Percentiles rank a stretch among this genome's conserved stretches.
These are phyloP conservation scores for Fusarium bactridioides DNA, from an alignment of 2,329 filamentous ascomycete genomes.

Conservation along the genomic window DNA sequence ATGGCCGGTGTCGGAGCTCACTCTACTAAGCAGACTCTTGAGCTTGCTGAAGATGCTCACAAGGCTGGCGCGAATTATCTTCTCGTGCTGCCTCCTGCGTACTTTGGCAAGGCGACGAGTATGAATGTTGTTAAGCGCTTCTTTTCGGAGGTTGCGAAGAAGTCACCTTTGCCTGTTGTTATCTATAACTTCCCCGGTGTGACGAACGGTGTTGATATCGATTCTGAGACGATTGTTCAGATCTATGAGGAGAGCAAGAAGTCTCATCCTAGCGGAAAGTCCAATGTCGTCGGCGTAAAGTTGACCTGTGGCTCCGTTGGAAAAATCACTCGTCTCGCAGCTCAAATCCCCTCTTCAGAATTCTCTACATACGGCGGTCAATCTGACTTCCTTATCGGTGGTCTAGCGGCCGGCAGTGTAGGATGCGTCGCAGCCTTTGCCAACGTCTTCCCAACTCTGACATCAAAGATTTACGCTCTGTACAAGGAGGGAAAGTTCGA, in stretches of 20 bases:
- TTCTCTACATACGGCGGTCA: constrained; percentile 78
- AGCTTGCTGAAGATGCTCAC: constrained; percentile 65
- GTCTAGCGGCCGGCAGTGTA: constrained; percentile 63
- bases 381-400: constrained; percentile 73
- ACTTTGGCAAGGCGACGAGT: constrained; percentile 70
- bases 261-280: constrained; percentile 30
- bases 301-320: constrained; percentile 76
- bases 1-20: constrained; percentile 75
- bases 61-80: constrained; percentile 68
- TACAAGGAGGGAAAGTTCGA: constrained; percentile 64
- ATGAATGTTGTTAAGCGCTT: constrained; percentile 65
- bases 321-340: constrained; percentile 70
- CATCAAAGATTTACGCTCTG: constrained; percentile 67
- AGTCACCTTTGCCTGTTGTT: constrained; percentile 64
- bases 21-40: constrained; percentile 69
- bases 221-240: constrained; percentile 64
- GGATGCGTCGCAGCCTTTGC: constrained; percentile 70
- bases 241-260: constrained; percentile 37
- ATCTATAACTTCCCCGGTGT: constrained; percentile 76
- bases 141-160: constrained; percentile 63
- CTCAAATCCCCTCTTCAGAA: constrained; percentile 56
- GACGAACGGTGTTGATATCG: constrained; percentile 73
- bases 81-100: constrained; percentile 68
- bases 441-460: constrained; percentile 67
- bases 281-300: constrained; percentile 75